Percentiles rank a stretch among this genome's conserved stretches.
Conservation (phyloP, 2,329 filamentous ascomycete genomes). For the Colletotrichum sp. region DNA sequence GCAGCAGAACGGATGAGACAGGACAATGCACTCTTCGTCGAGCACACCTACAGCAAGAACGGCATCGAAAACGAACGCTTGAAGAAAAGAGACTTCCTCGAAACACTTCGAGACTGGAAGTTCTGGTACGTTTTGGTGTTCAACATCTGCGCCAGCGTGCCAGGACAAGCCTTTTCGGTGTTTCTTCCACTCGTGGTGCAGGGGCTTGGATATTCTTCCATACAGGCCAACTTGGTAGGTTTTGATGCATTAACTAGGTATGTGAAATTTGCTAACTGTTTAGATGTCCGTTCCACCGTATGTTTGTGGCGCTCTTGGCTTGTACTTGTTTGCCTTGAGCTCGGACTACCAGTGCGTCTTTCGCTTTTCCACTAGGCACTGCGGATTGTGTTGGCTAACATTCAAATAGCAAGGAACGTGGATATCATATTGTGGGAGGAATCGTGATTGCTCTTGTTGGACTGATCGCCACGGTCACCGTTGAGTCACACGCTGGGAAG, state of each 20-base stretch:
- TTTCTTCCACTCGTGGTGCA: constrained; percentile 38
- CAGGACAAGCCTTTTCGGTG: constrained; percentile 34
- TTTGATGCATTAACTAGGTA: not conserved
- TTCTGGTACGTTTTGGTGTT: constrained; percentile 36
- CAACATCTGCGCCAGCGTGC: constrained; percentile 37
- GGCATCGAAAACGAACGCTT: constrained; percentile 26
- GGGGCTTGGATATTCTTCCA: constrained; percentile 30
- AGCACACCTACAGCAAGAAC: constrained; percentile 28
- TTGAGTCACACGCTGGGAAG: constrained; percentile 19
- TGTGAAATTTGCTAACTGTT: not conserved
- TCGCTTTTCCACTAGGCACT: too few species aligned
- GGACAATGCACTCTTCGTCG: constrained; percentile 35
- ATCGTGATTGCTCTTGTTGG: constrained; percentile 30
- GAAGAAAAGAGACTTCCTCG: constrained; percentile 32
- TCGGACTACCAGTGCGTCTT: constrained; percentile 28
- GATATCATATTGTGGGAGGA: constrained; percentile 33
- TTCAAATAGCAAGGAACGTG: constrained; percentile 26
- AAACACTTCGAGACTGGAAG: constrained; percentile 39
- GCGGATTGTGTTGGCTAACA: not conserved
- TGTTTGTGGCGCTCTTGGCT: constrained; percentile 31
- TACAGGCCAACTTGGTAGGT: constrained; percentile 30
- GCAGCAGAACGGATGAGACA: constrained; percentile 38
- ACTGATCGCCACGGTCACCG: constrained; percentile 28
- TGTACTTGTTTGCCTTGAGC: constrained; percentile 32
- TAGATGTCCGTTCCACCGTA: constrained; percentile 38